Conservation (phyloP, 2,329 filamentous ascomycete genomes). For the Cladophialophora immunda region DNA sequence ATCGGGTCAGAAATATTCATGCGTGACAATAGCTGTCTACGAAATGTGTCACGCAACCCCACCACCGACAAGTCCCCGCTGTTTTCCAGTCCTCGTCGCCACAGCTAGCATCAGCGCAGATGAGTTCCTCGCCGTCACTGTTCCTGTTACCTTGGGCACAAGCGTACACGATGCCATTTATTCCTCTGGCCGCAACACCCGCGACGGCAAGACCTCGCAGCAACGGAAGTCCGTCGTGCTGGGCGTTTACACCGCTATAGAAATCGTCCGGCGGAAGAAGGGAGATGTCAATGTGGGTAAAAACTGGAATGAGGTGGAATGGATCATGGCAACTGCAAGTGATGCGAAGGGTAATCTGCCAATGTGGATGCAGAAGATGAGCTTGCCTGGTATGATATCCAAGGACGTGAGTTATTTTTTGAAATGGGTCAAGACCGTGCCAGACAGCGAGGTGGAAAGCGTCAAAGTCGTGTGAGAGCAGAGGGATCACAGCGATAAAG, state of each 20-base stretch:
- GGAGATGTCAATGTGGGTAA: constrained; percentile 48
- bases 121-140: constrained; percentile 44
- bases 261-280: constrained; percentile 30
- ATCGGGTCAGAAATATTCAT: constrained; percentile 17
- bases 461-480: constrained; percentile 7
- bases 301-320: constrained; percentile 68
- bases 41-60: constrained; percentile 47
- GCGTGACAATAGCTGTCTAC: constrained; percentile 37
- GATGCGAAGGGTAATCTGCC: constrained; percentile 75
- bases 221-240: constrained; percentile 42
- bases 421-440: constrained; percentile 66
- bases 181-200: constrained; percentile 40
- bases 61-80: constrained; percentile 39
- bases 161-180: constrained; percentile 41
- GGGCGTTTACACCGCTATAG: constrained; percentile 41
- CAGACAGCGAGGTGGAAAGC: constrained; percentile 27
- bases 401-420: constrained; percentile 78
- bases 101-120: constrained; percentile 38
- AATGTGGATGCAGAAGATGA: constrained; percentile 70
- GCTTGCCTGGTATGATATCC: constrained; percentile 68
- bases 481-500: background rate
- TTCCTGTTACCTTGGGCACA: constrained; percentile 42
- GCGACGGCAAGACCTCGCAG: constrained; percentile 39
- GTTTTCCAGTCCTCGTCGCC: constrained; percentile 45
- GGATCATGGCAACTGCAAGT: constrained; percentile 80